Conservation (phyloP, 805 yeast genomes). For the Zygosaccharomyces pseudorouxii region DNA sequence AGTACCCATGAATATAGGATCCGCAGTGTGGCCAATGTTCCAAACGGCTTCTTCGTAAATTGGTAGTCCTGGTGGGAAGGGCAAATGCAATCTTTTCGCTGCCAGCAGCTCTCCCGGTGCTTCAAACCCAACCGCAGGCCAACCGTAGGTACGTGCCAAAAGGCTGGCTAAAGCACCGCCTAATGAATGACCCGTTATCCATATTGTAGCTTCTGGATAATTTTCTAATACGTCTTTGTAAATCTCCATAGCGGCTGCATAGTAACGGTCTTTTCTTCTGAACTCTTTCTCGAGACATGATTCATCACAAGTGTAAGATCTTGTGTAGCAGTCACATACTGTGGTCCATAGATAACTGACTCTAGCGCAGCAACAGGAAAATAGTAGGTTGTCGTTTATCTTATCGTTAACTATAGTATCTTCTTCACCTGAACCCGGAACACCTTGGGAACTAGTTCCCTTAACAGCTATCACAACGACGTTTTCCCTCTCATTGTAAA, state of each 20-base stretch:
- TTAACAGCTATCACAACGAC: constrained; percentile 75
- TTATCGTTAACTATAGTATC: constrained; percentile 82
- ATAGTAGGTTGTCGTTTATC: constrained; percentile 78
- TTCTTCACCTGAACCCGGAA: constrained; percentile 68
- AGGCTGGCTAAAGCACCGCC: constrained; percentile 85
- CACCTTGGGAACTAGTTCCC: constrained; percentile 84
- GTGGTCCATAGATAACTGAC: constrained; percentile 89
- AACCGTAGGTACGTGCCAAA: constrained; percentile 82
- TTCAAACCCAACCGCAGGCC: constrained; percentile 86
- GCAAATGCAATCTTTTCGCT: constrained; percentile 77
- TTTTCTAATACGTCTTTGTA: constrained; percentile 62
- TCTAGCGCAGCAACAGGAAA: constrained; percentile 95
- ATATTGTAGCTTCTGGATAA: constrained; percentile 69
- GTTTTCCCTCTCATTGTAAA: constrained; percentile 54
- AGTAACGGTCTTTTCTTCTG: constrained; percentile 71
- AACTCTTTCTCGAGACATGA: constrained; percentile 77
- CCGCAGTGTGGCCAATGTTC: constrained; percentile 97
- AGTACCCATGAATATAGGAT: constrained; percentile 93
- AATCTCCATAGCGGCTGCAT: constrained; percentile 70
- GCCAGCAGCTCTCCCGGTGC: constrained; percentile 92
- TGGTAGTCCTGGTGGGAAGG: constrained; percentile 89
- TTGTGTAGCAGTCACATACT: constrained; percentile 88
- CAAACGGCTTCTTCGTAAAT: constrained; percentile 73
- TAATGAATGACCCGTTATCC: constrained; percentile 93
- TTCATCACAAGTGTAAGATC: constrained; percentile 83